phyloP scores from a whole-genome alignment of 352 stramenopile species.

The Globisporangium nagaii region DNA sequence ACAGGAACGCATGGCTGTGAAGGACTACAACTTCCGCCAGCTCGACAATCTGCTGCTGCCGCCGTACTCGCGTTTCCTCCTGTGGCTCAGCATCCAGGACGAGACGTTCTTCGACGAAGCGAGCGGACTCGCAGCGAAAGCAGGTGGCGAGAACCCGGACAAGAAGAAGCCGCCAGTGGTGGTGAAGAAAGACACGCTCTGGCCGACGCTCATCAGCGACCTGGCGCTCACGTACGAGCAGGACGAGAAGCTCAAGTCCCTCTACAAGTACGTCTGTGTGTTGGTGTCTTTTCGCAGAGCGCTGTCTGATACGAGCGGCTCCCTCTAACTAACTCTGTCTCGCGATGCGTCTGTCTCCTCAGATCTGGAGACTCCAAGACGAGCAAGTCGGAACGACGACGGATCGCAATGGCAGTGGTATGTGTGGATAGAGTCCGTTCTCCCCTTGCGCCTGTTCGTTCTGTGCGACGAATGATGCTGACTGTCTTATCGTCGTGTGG shows the following conservation, averaged over 20 bases:
- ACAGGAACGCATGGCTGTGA: conserved; percentile 75
- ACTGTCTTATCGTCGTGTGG: not conserved
- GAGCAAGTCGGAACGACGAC: conserved; percentile 77
- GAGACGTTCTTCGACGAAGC: conserved; percentile 80
- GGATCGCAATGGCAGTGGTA: conserved; percentile 81
- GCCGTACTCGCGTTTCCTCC: conserved; percentile 85
- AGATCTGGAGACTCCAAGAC: conserved; percentile 75
- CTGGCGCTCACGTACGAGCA: conserved; percentile 85
- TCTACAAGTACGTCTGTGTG: conserved; percentile 70
- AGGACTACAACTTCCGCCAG: conserved; percentile 88
- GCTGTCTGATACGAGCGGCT: too few relatives aligned
- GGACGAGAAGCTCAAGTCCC: conserved; percentile 84
- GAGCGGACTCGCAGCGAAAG: conserved; percentile 39
- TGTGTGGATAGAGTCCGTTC: conserved; percentile 5
- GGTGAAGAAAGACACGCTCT: conserved; percentile 83
- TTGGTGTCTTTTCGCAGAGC: too few relatives aligned
- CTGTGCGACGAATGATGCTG: not conserved
- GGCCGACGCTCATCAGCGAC: conserved; percentile 70
- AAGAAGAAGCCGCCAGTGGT: conserved; percentile 61
- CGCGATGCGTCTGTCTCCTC: not conserved
- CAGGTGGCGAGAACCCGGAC: conserved; percentile 34
- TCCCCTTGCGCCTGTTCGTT: not conserved
- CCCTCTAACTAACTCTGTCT: too few relatives aligned
- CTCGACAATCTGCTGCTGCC: conserved; percentile 81
- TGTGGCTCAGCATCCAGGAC: conserved; percentile 87